A percentile compares a stretch with the other conserved stretches of the same genome.
Conservation (phyloP, 768 basidiomycete species). For the Hebeloma cylindrosporum region DNA sequence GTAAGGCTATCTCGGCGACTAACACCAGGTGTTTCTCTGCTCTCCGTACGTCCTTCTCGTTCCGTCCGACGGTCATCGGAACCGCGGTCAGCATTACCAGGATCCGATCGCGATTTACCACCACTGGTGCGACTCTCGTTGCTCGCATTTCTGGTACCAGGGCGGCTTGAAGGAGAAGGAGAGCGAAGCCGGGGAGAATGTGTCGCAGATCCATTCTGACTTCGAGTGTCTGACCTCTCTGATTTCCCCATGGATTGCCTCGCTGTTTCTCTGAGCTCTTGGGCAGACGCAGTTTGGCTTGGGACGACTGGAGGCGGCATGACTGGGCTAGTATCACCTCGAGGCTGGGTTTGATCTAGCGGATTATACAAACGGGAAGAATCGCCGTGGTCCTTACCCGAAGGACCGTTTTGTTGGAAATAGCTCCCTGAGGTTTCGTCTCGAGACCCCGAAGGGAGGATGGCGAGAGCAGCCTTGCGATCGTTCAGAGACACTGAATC, state of each 20-base stretch:
- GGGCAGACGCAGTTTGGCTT: constrained; percentile 76
- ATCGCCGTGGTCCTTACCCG: constrained; percentile 20
- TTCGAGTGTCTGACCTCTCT: constrained; percentile 43
- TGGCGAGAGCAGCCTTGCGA: constrained; percentile 15
- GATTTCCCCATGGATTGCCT: constrained; percentile 59
- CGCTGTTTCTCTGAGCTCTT: constrained; percentile 79
- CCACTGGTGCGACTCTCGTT: constrained; percentile 72
- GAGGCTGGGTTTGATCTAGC: constrained; percentile 40
- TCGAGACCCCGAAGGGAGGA: constrained; percentile 2
- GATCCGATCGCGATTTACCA: constrained; percentile 57
- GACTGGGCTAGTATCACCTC: constrained; percentile 38
- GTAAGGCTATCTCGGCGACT: constrained; percentile 53
- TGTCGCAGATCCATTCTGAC: constrained; percentile 49
- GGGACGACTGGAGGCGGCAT: constrained; percentile 83
- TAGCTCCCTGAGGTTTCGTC: constrained; percentile 28
- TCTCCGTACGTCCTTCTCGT: constrained; percentile 49
- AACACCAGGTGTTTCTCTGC: constrained; percentile 39
- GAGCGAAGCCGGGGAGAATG: constrained; percentile 66
- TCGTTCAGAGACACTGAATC: constrained; percentile 18
- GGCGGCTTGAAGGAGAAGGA: constrained; percentile 61
- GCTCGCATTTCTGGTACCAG: constrained; percentile 70
- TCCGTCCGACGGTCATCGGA: constrained; percentile 56
- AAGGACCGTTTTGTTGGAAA: constrained; percentile 12
- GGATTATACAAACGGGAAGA: constrained; percentile 40
- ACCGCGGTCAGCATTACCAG: constrained; percentile 44